phyloP scores from a whole-genome alignment of 2,329 filamentous ascomycete species.

The Colletotrichum lindemuthianum region DNA sequence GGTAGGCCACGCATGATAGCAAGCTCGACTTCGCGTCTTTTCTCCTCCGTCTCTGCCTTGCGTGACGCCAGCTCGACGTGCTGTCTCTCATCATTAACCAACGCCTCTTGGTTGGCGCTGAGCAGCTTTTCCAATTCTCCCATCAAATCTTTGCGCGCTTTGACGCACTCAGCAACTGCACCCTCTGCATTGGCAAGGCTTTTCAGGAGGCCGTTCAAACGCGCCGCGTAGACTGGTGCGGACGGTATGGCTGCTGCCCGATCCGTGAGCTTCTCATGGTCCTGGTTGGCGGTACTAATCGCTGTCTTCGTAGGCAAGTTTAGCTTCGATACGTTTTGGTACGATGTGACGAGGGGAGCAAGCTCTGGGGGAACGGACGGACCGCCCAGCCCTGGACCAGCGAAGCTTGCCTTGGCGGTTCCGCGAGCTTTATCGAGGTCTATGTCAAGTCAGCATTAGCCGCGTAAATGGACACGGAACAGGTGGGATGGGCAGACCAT shows the following conservation, averaged over 20 bases:
- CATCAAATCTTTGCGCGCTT: conserved; percentile 82
- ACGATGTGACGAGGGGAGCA: conserved; percentile 76
- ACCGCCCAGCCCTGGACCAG: conserved; percentile 72
- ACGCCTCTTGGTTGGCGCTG: conserved; percentile 74
- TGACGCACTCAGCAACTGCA: conserved; percentile 89
- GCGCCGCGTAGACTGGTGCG: conserved; percentile 90
- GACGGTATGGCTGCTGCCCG: conserved; percentile 75
- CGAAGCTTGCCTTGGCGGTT: conserved; percentile 60
- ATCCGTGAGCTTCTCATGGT: conserved; percentile 86
- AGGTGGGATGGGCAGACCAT: conserved; percentile 65
- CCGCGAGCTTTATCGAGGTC: conserved; percentile 72
- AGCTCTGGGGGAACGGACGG: conserved; percentile 79
- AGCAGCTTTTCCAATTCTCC: conserved; percentile 85
- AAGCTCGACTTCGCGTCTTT: conserved; percentile 90
- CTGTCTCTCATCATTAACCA: conserved; percentile 75
- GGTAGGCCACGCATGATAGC: conserved; percentile 87
- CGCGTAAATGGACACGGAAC: neutral
- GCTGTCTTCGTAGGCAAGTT: conserved; percentile 73
- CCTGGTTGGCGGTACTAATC: conserved; percentile 76
- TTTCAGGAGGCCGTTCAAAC: conserved; percentile 89
- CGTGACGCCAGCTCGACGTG: conserved; percentile 72
- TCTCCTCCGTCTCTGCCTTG: conserved; percentile 78
- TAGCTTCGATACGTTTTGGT: conserved; percentile 79
- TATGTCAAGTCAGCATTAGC: conserved; percentile 44
- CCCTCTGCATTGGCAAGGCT: conserved; percentile 88